Conservation (phyloP, 352 stramenopile genomes). For the Thraustochytrium striatum region DNA sequence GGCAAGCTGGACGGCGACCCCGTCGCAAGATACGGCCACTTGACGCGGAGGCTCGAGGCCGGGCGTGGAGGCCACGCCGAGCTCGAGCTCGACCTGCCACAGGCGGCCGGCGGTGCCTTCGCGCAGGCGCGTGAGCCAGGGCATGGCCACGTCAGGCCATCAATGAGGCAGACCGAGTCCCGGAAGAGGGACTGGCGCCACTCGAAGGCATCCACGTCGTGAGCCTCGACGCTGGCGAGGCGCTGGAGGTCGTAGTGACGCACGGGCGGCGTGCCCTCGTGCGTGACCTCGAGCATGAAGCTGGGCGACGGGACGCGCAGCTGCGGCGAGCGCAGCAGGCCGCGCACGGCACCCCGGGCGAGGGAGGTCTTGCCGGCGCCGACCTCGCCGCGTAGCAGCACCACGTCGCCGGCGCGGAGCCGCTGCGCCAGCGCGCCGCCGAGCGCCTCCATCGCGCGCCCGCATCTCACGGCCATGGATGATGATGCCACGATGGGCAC, state of each 20-base stretch:
- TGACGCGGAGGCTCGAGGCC: background rate
- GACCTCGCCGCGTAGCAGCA: conserved; percentile 18
- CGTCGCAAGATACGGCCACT: background rate
- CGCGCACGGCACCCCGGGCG: background rate
- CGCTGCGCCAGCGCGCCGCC: background rate
- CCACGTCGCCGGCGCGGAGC: conserved; percentile 19
- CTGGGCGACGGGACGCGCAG: conserved; percentile 32
- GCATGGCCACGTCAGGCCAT: conserved; percentile 21
- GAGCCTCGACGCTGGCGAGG: background rate
- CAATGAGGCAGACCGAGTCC: conserved; percentile 11
- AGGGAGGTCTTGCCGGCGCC: conserved; percentile 39
- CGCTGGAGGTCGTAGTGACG: conserved; percentile 34
- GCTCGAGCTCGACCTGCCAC: background rate
- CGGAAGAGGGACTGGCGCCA: background rate
- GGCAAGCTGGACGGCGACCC: background rate
- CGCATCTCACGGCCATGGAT: background rate
- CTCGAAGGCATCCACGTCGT: conserved; percentile 12
- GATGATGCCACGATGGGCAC: no score
- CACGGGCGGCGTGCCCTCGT: background rate
- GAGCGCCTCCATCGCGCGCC: background rate
- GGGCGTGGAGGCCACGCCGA: background rate
- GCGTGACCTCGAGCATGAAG: conserved; percentile 21
- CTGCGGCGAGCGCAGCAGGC: background rate
- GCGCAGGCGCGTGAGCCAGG: background rate
- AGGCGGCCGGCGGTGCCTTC: background rate